Percentiles rank a stretch among this genome's conserved stretches.
Evolutionary conservation across 768 basidiomycete species (phyloP).

Genomic region (Tricholoma furcatifolium): DNA sequence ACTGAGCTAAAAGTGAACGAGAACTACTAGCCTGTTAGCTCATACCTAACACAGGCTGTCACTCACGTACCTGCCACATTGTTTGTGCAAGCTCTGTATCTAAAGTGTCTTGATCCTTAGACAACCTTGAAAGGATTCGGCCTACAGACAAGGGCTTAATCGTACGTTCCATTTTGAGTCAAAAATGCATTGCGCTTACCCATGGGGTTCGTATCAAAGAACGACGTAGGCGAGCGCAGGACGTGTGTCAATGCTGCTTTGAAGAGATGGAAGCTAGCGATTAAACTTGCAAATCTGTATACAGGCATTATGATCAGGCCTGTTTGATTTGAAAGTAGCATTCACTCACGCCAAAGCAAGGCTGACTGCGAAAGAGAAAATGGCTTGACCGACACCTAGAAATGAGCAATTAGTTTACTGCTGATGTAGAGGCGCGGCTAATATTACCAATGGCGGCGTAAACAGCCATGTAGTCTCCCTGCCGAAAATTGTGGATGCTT

Average conservation of each 20-base stretch:
- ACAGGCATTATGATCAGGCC: no score
- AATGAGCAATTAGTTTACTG: background rate
- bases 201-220: slow-evolving; percentile 74
- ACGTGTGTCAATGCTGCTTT: slow-evolving; percentile 53
- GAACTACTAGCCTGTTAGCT: slow-evolving; percentile 27
- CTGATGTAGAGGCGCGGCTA: background rate
- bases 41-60: background rate
- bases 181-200: slow-evolving; percentile 31
- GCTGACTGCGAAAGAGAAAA: slow-evolving; percentile 49
- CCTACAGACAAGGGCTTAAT: slow-evolving; percentile 31
- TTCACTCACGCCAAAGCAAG: slow-evolving; percentile 46
- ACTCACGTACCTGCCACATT: slow-evolving; percentile 38
- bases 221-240: slow-evolving; percentile 57
- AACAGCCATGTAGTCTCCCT: slow-evolving; percentile 67
- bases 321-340: no score
- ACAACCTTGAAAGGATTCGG: slow-evolving; percentile 53
- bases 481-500: slow-evolving; percentile 50
- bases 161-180: no score
- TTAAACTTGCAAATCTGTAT: slow-evolving; percentile 21
- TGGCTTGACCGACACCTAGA: slow-evolving; percentile 45
- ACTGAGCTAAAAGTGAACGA: slow-evolving; percentile 39
- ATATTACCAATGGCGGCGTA: slow-evolving; percentile 44
- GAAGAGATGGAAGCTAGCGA: slow-evolving; percentile 51
- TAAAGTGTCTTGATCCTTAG: slow-evolving; percentile 61
- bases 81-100: slow-evolving; percentile 49